Percentiles rank a stretch among this genome's conserved stretches.
Conservation (phyloP, 139 green algal genomes). For the Chlorella sp. region DNA sequence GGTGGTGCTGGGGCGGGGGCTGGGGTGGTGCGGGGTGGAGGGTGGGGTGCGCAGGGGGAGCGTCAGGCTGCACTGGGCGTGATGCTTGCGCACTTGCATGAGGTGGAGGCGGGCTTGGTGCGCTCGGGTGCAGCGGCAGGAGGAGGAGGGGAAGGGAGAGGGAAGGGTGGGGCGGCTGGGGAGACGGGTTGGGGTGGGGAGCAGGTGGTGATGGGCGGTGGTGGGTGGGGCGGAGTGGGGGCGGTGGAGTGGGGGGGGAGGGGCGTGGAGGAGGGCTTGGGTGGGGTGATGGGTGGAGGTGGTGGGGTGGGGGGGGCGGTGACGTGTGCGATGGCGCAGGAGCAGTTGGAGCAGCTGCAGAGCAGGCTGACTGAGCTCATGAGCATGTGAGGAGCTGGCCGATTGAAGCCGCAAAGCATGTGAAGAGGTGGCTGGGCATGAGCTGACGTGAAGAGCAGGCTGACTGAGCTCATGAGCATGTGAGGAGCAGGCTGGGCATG, state of each 20-base stretch:
- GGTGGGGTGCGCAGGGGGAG: too few species aligned
- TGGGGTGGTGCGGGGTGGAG: too few species aligned
- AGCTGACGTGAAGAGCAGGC: too few species aligned
- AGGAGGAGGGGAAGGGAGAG: background rate
- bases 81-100: too few species aligned
- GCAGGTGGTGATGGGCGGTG: background rate
- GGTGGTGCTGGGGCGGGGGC: too few species aligned
- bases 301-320: background rate
- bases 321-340: background rate
- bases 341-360: background rate
- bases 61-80: too few species aligned
- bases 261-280: background rate
- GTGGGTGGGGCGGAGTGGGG: background rate
- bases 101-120: background rate
- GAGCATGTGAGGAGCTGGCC: background rate
- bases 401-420: too few species aligned
- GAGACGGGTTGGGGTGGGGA: background rate
- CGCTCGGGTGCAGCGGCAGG: background rate
- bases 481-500: background rate
- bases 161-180: background rate
- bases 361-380: background rate
- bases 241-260: background rate
- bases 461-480: background rate
- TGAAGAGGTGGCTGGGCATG: too few species aligned
- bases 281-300: background rate